Base-by-base conservation (phyloP, 306 rosid genomes). In the Coriaria nepalensis region DNA sequence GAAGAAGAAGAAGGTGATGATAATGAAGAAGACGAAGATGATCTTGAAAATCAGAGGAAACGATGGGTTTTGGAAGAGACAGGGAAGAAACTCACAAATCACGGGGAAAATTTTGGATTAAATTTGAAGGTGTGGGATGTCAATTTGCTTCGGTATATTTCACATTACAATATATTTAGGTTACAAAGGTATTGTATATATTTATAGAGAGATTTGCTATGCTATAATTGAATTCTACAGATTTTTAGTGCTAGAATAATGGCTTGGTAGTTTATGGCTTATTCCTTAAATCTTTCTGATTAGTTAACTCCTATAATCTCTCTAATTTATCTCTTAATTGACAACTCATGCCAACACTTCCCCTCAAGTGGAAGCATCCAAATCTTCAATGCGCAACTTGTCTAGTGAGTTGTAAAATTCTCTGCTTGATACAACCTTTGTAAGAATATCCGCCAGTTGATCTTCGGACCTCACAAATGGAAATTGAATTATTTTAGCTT, bases 41-140 rank as follows among this genome's bases (percentile, higher is more conserved):
- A 10, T 45, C n/a, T n/a, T n/a, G 51, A 65, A 13, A n/a, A 47
- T 38, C 60, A 50, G 5, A 52, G 65, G 71, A 74, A 40, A 10
- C 2, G 29, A 20, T 20, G 29, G 29, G 29, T 20, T 20, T 74
- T 74, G 40, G 63, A 74, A 55, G 77, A 70, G 55, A 74, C 75
- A 0, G 65, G 35, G 45, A 72, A 52, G 38, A 43, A 50, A 3
- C 83, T 83, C 33, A 7, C 34, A 32, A 70, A 63, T 12, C 73
- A 67, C 29, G 94, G 79, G 5, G 60, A 44, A 37, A 54, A 65
- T 4, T 69, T 60, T 35, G 79, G 81, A 5, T 54, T 80, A 51
- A 68, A 70, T 49, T 13, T 84, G 56, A 65, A 57, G 45, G 60
- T 84, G 37, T n/a, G n/a, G n/a, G n/a, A n/a, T 20, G 29, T 20